Base-by-base conservation (phyloP, 352 stramenopile genomes). In the Globisporangium emineosum region DNA sequence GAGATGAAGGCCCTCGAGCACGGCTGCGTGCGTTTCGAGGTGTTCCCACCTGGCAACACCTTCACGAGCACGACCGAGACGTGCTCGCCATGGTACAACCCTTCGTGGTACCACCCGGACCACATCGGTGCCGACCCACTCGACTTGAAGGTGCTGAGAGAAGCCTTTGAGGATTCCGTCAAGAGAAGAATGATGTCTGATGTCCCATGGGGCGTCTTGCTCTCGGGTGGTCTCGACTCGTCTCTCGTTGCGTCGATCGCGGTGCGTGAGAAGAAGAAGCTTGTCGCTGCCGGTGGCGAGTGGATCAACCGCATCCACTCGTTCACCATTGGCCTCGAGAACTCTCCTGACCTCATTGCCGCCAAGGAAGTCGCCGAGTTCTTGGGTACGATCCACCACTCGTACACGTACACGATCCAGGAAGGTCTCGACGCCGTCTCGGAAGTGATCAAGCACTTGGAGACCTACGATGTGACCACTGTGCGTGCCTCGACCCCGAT, bases 381-480 rank as follows among this genome's bases (percentile, higher is more conserved):
- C 78, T 73, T 99, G 2, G 97, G 96, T 43, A 99, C 97, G 9
- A 97, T 98, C 64, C 97, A 99, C 81, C 97, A 99, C 78, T 93
- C 86, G 66, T 99, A 99, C 84, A 98, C 94, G 58, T 99, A 99
- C 79, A 99, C 97, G 59, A 90, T 99, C 66, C 92, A 99, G 80
- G 97, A 99, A 75, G 97, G 97, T 37, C 77, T 99, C 13, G 97
- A 99, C 78, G 96, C 96, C 23, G 88, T 99, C 60, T 92, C 91
- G 50, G 96, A 99, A 64, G 97, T 99, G 42, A 98, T 99, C 75
- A 97, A 98, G 68, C 87, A 97, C 74, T 67, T 99, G 5, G 97
- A 99, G 83, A 99, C 97, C 30, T 99, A 99, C 73, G 97, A 99
- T 74, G 78, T 98, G 5, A 99, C 97, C 27, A 99, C 97, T 1